A percentile compares a stretch with the other conserved stretches of the same genome.
Conservation (phyloP, 805 yeast genomes). For the Scheffersomyces lignosus region DNA sequence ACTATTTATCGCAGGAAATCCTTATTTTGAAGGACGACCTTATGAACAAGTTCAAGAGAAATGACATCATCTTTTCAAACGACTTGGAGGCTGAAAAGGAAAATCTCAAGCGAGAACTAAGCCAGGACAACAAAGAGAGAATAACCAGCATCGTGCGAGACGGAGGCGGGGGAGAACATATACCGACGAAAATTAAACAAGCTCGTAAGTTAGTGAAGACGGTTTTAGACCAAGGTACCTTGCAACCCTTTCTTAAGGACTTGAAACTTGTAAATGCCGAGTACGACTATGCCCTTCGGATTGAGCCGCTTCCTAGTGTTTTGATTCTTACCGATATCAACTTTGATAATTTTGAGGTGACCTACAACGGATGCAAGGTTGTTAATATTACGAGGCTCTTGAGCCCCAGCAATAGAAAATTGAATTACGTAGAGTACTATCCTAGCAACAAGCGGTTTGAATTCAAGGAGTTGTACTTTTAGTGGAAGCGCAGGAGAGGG, state of each 20-base stretch:
- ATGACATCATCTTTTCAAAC: constrained; percentile 57
- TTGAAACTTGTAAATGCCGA: constrained; percentile 68
- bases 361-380: constrained; percentile 80
- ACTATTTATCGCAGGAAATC: constrained; percentile 82
- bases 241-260: constrained; percentile 72
- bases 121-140: constrained; percentile 15
- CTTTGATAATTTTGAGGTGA: constrained; percentile 68
- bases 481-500: constrained; percentile 2
- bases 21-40: constrained; percentile 72
- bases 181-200: constrained; percentile 51
- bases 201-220: constrained; percentile 77
- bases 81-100: constrained; percentile 30
- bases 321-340: constrained; percentile 66
- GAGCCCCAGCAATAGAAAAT: constrained; percentile 33
- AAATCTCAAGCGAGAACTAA: constrained; percentile 14
- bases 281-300: constrained; percentile 63
- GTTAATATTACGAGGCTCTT: constrained; percentile 52
- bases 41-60: constrained; percentile 67
- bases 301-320: constrained; percentile 77
- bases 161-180: constrained; percentile 17
- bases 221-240: constrained; percentile 79
- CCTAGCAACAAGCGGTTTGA: constrained; percentile 58
- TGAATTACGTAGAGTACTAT: constrained; percentile 71
- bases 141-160: constrained; percentile 21
- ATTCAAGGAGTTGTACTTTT: constrained; percentile 45